These are phyloP conservation scores for Prunus armeniaca DNA, from an alignment of 306 rosid species.

Conservation along the genomic window DNA sequence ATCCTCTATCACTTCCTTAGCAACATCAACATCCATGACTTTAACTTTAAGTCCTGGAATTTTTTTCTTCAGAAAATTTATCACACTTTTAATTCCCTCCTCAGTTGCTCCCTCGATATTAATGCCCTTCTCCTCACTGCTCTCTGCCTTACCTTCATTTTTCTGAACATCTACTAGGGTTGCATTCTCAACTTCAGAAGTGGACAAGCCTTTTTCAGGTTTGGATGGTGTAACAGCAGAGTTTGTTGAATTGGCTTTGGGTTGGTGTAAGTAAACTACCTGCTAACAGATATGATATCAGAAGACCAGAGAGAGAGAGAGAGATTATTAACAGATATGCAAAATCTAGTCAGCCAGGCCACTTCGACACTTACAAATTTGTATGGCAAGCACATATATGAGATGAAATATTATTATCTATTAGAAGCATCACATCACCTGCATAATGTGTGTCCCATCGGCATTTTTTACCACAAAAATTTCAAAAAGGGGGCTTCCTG, in stretches of 20 bases:
- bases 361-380: slow-evolving; percentile 2
- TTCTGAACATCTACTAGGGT: slow-evolving; percentile 52
- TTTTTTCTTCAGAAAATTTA: slow-evolving; percentile 87
- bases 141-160: slow-evolving; percentile 60
- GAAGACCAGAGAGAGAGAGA: background rate
- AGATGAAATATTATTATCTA: slow-evolving; percentile 7
- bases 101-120: slow-evolving; percentile 74
- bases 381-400: background rate
- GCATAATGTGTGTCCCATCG: slow-evolving; percentile 75
- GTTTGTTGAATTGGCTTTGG: slow-evolving; percentile 60
- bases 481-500: slow-evolving; percentile 88
- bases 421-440: slow-evolving; percentile 46
- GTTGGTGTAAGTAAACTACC: slow-evolving; percentile 83
- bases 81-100: slow-evolving; percentile 90
- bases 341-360: background rate
- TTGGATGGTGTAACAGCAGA: slow-evolving; percentile 30
- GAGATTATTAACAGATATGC: background rate
- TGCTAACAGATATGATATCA: slow-evolving; percentile 37
- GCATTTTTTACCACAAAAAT: slow-evolving; percentile 78
- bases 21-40: slow-evolving; percentile 68
- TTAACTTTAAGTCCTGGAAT: slow-evolving; percentile 92
- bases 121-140: slow-evolving; percentile 60
- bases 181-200: slow-evolving; percentile 56
- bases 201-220: slow-evolving; percentile 49
- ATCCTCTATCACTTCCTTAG: slow-evolving; percentile 60